Evolutionary conservation across 306 rosid species (phyloP), one percentile per base, ranked within the genome.

Genomic region (Ormosia emarginata): DNA sequence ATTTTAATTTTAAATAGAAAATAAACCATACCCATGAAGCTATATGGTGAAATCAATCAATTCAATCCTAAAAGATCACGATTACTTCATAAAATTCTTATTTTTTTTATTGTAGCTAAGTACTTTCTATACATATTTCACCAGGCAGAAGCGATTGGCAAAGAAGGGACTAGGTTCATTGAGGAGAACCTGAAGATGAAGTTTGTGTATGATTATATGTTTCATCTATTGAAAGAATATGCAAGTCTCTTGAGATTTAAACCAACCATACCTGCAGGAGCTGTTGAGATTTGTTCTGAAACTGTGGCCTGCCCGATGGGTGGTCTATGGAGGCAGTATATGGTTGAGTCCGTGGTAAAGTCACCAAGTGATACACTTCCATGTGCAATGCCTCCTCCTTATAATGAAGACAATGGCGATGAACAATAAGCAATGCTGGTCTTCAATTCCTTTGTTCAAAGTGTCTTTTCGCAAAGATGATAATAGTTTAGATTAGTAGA

Each of bases 181-280:
- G 65, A 70, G 15, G 88, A 87, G 63, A 66, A 87, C 4, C 37
- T 87, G n/a, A 82, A 71, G 33, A 85, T 87, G 83, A 77, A 70
- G 10, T 79, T 74, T 33, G 90, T 87, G 65, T 87, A 87, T 62
- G 90, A 85, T 70, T 87, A 82, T 46, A 85, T 75, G 86, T 71
- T 85, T 32, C 87, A 87, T 74, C 18, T 79, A 11, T 68, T 85
- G 13, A 68, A 2, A n/a, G 88, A 85, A 66, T 87, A 85, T 71
- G 81, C 86, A 79, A 85, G 32, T 40, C 88, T 87, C 12, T 12
- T 79, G 75, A 87, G 32, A 58, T 87, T 81, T 63, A 39, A 82
- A 73, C 85, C 90, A 13, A 67, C 3, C 9, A 82, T 87, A 78
- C 85, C 83, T 17, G 46, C 0, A 47, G 71, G 67, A 18, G 88